Base-by-base conservation (phyloP, 345 rosid species). In the Camelina sativa region DNA sequence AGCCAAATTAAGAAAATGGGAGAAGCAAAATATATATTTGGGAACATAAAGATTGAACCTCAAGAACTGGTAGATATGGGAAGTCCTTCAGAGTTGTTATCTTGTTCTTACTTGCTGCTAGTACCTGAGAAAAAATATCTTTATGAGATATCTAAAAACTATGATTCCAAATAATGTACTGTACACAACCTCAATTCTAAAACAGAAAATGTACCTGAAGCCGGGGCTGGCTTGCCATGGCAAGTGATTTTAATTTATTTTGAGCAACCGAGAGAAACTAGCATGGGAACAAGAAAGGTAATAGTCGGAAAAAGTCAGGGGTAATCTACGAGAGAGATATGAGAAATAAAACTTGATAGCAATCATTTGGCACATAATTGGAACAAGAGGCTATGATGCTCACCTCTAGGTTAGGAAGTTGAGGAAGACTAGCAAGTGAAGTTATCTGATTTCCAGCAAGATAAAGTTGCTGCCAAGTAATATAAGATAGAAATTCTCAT, bases 211-310 rank as follows among this genome's bases (percentile, higher is more conserved):
- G 75, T 75, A 91, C 98, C 98, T 94, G 97, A 19, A 94, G 86
- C 74, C 97, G 88, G 62, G 98, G 98, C 81, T 94, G 98, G 80
- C 89, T 90, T 80, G 97, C 96, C 98, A 94, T 91, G 62, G 97
- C 84, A 69, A 94, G 92, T 74, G 97, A 90, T 80, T 90, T 94
- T 71, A 94, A 81, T 79, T 90, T 94, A 76, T 94, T 94, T 84
- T 91, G 98, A 71, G 98, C 98, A 82, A 94, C 92, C 54, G 98
- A 94, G 66, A 94, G 93, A 81, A 94, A 94, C 98, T 94, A 82
- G 56, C 82, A 40, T 17, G 10, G 48, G 40, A 71, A 62, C 67
- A 54, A 34, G 61, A 67, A 28, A 65, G 16, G 66, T 3, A 20
- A 11, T 11, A 50, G 20, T 62, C 2, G 1, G 17, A 47, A 48